Conservation (phyloP, 495 filamentous ascomycete species). For the Aspergillus steynii region DNA sequence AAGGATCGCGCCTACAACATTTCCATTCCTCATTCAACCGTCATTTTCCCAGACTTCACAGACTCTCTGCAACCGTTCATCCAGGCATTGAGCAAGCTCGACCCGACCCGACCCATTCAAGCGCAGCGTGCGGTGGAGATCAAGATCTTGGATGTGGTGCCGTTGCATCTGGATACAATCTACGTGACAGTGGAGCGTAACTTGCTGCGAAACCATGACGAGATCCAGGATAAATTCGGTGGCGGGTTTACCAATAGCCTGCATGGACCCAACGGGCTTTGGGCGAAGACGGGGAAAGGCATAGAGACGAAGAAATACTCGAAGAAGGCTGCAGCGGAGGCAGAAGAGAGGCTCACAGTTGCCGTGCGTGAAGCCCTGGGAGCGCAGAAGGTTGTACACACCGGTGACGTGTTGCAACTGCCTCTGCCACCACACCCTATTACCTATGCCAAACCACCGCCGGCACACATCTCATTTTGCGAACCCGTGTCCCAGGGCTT, state of each 20-base stretch:
- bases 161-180: constrained; percentile 76
- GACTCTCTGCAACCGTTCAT: constrained; percentile 77
- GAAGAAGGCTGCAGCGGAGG: constrained; percentile 40
- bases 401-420: constrained; percentile 80
- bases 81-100: constrained; percentile 61
- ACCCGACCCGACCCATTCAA: constrained; percentile 50
- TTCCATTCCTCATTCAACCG: constrained; percentile 71
- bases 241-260: constrained; percentile 52
- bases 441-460: constrained; percentile 81
- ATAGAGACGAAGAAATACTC: constrained; percentile 39
- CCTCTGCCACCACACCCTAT: constrained; percentile 85
- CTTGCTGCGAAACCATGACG: constrained; percentile 61
- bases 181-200: constrained; percentile 84
- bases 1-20: constrained; percentile 73
- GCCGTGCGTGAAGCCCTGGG: constrained; percentile 76
- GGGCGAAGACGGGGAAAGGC: constrained; percentile 39
- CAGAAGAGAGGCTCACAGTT: constrained; percentile 67
- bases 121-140: constrained; percentile 71
- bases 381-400: constrained; percentile 72
- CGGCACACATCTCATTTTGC: constrained; percentile 63
- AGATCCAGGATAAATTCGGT: constrained; percentile 62
- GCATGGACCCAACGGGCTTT: constrained; percentile 37
- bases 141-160: constrained; percentile 74
- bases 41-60: constrained; percentile 80
- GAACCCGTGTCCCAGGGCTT: constrained; percentile 84